Evolutionary conservation across 2,329 filamentous ascomycete species (phyloP).

Genomic region (Fusarium oligoseptatum): DNA sequence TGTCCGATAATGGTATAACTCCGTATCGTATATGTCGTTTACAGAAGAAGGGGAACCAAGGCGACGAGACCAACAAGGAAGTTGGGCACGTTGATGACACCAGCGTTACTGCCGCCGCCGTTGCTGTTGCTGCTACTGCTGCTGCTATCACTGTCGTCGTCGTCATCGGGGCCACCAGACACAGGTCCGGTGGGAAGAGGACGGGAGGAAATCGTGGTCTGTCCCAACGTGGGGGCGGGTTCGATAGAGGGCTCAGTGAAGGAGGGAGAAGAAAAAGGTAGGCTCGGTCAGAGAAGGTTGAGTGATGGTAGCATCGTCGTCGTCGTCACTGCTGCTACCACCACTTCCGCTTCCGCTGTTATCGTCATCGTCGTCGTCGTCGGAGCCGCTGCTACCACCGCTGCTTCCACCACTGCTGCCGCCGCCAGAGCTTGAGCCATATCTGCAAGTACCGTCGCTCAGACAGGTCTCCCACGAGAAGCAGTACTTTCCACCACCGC

Average conservation of each 20-base stretch:
- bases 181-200: constrained; percentile 25
- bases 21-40: neutral
- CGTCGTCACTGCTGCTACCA: constrained; percentile 29
- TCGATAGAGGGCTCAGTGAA: constrained; percentile 36
- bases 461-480: constrained; percentile 44
- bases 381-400: constrained; percentile 29
- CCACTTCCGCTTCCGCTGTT: constrained; percentile 27
- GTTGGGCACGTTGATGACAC: constrained; percentile 34
- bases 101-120: constrained; percentile 19
- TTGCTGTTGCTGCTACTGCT: constrained; percentile 13
- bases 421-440: constrained; percentile 6
- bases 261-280: constrained; percentile 9
- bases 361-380: constrained; percentile 5
- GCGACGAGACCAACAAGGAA: constrained; percentile 42
- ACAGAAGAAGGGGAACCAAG: constrained; percentile 46
- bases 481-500: constrained; percentile 49
- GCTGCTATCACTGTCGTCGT: constrained; percentile 3
- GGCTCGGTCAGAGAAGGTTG: constrained; percentile 14
- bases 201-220: constrained; percentile 12
- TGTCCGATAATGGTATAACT: neutral
- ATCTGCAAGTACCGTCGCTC: constrained; percentile 31
- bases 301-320: constrained; percentile 25
- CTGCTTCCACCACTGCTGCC: neutral
- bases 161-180: constrained; percentile 25
- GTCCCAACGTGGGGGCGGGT: constrained; percentile 22